A percentile compares a stretch with the other conserved stretches of the same genome.
phyloP scores from a whole-genome alignment of 177 flowering plant genomes.

The Vitis hybrid region DNA sequence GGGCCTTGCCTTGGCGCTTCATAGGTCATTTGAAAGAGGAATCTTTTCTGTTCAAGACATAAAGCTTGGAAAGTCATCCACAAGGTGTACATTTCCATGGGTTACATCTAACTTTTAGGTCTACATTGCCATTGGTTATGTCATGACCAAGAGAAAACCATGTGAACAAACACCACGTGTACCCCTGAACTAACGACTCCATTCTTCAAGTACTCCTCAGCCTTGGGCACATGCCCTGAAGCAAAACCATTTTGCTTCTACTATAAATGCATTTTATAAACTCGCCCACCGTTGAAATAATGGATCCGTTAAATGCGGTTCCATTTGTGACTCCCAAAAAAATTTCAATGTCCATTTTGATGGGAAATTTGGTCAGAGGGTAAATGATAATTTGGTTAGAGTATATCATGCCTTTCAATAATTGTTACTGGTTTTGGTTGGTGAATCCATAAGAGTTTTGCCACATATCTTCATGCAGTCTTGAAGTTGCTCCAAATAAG shows the following conservation, averaged over 20 bases:
- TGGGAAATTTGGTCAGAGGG: too few relatives aligned
- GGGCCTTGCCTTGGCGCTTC: slow-evolving; percentile 49
- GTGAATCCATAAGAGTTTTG: slow-evolving; percentile 20
- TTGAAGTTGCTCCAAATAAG: slow-evolving; percentile 16
- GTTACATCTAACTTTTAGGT: background rate
- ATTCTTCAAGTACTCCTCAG: slow-evolving; percentile 55
- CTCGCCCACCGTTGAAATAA: slow-evolving; percentile 35
- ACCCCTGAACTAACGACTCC: slow-evolving; percentile 47
- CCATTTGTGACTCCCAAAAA: too few relatives aligned
- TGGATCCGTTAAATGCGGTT: too few relatives aligned
- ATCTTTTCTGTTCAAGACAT: slow-evolving; percentile 31
- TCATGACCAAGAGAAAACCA: slow-evolving; percentile 43
- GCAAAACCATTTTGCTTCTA: slow-evolving; percentile 60
- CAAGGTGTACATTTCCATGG: background rate
- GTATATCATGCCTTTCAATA: too few relatives aligned
- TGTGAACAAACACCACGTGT: slow-evolving; percentile 42
- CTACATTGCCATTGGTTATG: slow-evolving; percentile 17
- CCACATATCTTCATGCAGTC: slow-evolving; percentile 46
- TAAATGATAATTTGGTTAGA: too few relatives aligned
- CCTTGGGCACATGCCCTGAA: slow-evolving; percentile 31
- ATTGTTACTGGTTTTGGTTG: too few relatives aligned
- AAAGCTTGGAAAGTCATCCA: slow-evolving; percentile 26
- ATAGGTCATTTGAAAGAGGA: slow-evolving; percentile 61
- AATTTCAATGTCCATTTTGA: too few relatives aligned
- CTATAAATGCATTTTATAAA: slow-evolving; percentile 56